Percentiles rank a stretch among this genome's conserved stretches.
Evolutionary conservation across 768 basidiomycete species (phyloP).

Genomic region (Thelephora aurantiotincta): DNA sequence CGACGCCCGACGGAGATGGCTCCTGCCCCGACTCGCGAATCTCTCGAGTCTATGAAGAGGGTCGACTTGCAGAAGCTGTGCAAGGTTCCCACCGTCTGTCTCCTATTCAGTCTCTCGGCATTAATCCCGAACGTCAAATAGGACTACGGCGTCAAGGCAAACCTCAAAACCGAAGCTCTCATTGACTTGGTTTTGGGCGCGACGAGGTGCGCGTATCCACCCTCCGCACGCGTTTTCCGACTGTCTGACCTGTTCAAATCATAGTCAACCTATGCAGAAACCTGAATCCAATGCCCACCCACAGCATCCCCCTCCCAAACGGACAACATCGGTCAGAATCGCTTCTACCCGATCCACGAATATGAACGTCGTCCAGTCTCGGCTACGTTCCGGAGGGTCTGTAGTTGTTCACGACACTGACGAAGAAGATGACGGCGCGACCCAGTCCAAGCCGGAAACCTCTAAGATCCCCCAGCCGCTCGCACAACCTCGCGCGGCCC

Average conservation of each 20-base stretch:
- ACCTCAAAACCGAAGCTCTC: constrained; percentile 67
- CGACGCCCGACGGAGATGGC: constrained; percentile 22
- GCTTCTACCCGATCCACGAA: constrained; percentile 13
- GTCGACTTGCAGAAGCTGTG: constrained; percentile 41
- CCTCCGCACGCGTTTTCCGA: constrained; percentile 1
- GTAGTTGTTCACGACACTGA: constrained; percentile 27
- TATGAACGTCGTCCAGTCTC: constrained; percentile 12
- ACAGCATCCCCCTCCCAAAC: constrained; percentile 11
- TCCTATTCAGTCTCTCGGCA: background rate
- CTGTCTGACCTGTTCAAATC: constrained; percentile 2
- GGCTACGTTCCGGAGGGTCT: constrained; percentile 19
- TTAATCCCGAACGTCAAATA: constrained; percentile 13
- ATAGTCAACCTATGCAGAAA: background rate
- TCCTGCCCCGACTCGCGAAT: constrained; percentile 27
- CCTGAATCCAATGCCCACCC: constrained; percentile 12
- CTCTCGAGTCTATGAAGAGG: constrained; percentile 39
- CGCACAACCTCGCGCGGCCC: constrained; percentile 9
- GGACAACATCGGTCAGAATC: constrained; percentile 20
- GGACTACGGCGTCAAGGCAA: constrained; percentile 74
- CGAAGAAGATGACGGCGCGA: constrained; percentile 26
- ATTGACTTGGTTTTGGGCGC: constrained; percentile 60
- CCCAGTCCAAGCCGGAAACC: constrained; percentile 6
- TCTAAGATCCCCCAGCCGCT: constrained; percentile 12
- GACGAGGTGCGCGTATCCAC: constrained; percentile 2
- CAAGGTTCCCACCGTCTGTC: constrained; percentile 31